Evolutionary conservation across 805 yeast species (phyloP).

Genomic region (Candida michaelii): DNA sequence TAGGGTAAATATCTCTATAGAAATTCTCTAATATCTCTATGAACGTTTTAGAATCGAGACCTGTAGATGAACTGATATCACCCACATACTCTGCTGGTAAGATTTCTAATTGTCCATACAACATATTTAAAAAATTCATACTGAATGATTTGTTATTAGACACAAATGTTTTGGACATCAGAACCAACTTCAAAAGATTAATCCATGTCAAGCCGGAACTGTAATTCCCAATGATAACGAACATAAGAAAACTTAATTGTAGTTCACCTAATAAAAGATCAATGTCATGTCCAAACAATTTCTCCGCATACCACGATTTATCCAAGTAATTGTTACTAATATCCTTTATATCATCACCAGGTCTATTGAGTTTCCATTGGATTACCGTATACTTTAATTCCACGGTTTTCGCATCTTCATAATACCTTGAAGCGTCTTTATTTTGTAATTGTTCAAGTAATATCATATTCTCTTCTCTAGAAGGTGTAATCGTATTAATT

Average conservation of each 20-base stretch:
- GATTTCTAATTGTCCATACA: constrained; percentile 37
- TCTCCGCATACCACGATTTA: constrained; percentile 56
- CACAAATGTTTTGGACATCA: constrained; percentile 26
- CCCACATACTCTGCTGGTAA: constrained; percentile 44
- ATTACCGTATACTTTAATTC: constrained; percentile 45
- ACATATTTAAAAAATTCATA: constrained; percentile 25
- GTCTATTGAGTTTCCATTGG: constrained; percentile 39
- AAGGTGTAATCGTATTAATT: constrained; percentile 48
- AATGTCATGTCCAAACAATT: constrained; percentile 32
- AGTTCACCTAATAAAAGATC: constrained; percentile 50
- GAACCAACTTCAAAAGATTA: constrained; percentile 44
- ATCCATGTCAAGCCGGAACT: constrained; percentile 69
- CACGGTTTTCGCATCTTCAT: constrained; percentile 25
- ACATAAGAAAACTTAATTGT: constrained; percentile 49
- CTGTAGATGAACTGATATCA: constrained; percentile 17
- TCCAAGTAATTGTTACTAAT: constrained; percentile 56
- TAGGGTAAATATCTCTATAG: constrained; percentile 14
- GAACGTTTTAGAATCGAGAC: constrained; percentile 20
- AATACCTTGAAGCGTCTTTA: constrained; percentile 15
- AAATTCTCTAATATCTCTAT: constrained; percentile 21
- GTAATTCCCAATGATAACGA: constrained; percentile 58
- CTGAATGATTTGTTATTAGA: constrained; percentile 24
- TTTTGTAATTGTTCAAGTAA: constrained; percentile 34
- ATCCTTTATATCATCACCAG: constrained; percentile 28
- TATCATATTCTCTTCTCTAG: constrained; percentile 48